A percentile compares a stretch with the other conserved stretches of the same genome.
Evolutionary conservation across 1,139 yeast genomes (phyloP).

Genomic region (Suhomyces choctaworum): DNA sequence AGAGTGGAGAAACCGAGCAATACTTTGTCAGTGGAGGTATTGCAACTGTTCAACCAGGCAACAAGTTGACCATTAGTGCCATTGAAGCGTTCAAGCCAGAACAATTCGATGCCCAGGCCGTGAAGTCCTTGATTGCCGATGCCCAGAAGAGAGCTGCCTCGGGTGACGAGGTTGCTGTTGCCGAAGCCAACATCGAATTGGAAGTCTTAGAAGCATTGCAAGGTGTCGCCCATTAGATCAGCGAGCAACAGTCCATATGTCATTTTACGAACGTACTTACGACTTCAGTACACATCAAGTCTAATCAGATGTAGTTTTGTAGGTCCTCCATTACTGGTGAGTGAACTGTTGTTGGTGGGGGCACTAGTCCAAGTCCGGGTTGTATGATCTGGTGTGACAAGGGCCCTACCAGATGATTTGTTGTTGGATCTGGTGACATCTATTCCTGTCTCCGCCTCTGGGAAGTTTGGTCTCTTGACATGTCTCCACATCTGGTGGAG

Average conservation of each 20-base stretch:
- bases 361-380: too few relatives aligned
- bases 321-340: too few relatives aligned
- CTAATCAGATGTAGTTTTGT: not conserved
- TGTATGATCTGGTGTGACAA: too few relatives aligned
- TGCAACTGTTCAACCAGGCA: constrained; percentile 95
- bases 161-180: constrained; percentile 83
- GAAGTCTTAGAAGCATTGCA: constrained; percentile 95
- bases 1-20: constrained; percentile 71
- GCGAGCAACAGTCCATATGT: constrained; percentile 4
- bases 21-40: constrained; percentile 96
- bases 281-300: constrained; percentile 10
- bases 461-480: too few relatives aligned
- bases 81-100: constrained; percentile 95
- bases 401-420: too few relatives aligned
- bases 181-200: constrained; percentile 93
- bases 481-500: too few relatives aligned
- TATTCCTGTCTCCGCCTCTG: too few relatives aligned
- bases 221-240: constrained; percentile 73
- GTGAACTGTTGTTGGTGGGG: too few relatives aligned
- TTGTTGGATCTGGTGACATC: too few relatives aligned
- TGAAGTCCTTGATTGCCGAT: constrained; percentile 81
- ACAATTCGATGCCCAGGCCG: constrained; percentile 78
- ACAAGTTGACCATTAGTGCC: constrained; percentile 86
- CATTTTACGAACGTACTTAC: constrained; percentile 12
- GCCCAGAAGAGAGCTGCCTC: constrained; percentile 92